Conservation (phyloP, 2,329 filamentous ascomycete species). For the Fusarium kyushuense region DNA sequence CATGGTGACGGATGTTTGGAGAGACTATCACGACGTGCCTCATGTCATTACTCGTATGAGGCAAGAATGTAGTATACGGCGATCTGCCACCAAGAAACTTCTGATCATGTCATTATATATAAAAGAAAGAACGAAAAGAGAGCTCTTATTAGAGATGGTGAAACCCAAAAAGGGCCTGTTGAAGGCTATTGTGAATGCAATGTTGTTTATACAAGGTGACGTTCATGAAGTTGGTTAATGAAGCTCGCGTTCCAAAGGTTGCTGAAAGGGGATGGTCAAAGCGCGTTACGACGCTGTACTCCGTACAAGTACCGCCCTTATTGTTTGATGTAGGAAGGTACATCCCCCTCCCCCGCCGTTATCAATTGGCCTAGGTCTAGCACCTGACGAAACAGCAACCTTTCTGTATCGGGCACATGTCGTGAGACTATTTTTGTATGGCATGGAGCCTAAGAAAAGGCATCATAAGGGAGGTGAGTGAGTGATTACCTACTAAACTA, state of each 20-base stretch:
- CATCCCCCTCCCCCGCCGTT: constrained; percentile 40
- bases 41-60: constrained; percentile 41
- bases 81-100: constrained; percentile 28
- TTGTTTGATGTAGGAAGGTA: constrained; percentile 30
- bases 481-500: background rate
- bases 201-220: constrained; percentile 2
- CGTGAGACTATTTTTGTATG: constrained; percentile 10
- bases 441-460: constrained; percentile 7
- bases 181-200: background rate
- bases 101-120: constrained; percentile 36
- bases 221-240: constrained; percentile 32
- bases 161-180: background rate
- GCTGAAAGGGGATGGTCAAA: constrained; percentile 32
- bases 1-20: constrained; percentile 55
- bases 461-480: background rate
- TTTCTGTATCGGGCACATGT: constrained; percentile 37
- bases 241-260: constrained; percentile 26
- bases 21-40: constrained; percentile 40
- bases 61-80: constrained; percentile 22
- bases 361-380: constrained; percentile 6
- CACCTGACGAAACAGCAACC: constrained; percentile 36
- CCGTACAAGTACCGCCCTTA: constrained; percentile 32
- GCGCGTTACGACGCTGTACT: constrained; percentile 19
- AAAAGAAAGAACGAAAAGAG: background rate
- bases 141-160: background rate